Evolutionary conservation across 1,139 yeast species (phyloP).

Genomic region (Trichomonascaceae sp.): DNA sequence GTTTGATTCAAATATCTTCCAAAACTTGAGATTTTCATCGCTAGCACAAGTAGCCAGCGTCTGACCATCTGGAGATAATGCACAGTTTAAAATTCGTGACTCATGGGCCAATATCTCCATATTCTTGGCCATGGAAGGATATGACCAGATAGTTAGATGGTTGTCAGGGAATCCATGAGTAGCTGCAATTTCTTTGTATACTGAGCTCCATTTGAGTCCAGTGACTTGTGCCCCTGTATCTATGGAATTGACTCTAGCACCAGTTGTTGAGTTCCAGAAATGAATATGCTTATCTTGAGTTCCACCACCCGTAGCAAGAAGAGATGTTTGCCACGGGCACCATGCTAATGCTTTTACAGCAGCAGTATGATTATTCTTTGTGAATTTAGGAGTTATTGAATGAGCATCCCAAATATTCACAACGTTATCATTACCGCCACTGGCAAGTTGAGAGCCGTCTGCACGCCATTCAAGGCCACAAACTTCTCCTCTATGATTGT

Average conservation of each 20-base stretch:
- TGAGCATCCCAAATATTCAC: slow-evolving; percentile 95
- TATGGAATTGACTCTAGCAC: slow-evolving; percentile 77
- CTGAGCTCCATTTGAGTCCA: slow-evolving; percentile 83
- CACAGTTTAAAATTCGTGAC: slow-evolving; percentile 75
- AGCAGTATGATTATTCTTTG: slow-evolving; percentile 78
- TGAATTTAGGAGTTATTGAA: slow-evolving; percentile 61
- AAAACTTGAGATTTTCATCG: slow-evolving; percentile 93
- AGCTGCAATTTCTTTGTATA: slow-evolving; percentile 79
- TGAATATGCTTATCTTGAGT: slow-evolving; percentile 84
- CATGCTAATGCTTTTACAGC: slow-evolving; percentile 95
- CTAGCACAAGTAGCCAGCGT: slow-evolving; percentile 94
- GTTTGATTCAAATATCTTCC: slow-evolving; percentile 74
- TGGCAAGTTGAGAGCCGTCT: slow-evolving; percentile 81
- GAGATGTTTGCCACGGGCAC: slow-evolving; percentile 82
- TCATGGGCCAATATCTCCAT: slow-evolving; percentile 92
- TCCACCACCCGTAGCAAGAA: slow-evolving; percentile 96
- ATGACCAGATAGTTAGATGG: slow-evolving; percentile 75
- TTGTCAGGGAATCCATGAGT: slow-evolving; percentile 94
- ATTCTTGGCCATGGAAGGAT: slow-evolving; percentile 79
- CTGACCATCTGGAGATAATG: slow-evolving; percentile 83
- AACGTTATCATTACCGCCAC: slow-evolving; percentile 92
- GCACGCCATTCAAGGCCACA: slow-evolving; percentile 86
- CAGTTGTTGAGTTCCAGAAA: slow-evolving; percentile 94
- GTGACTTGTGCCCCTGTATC: slow-evolving; percentile 94
- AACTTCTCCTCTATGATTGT: slow-evolving; percentile 77